These are phyloP conservation scores for Colletotrichum sp. DNA, from an alignment of 2,329 filamentous ascomycete species.

Conservation along the genomic window DNA sequence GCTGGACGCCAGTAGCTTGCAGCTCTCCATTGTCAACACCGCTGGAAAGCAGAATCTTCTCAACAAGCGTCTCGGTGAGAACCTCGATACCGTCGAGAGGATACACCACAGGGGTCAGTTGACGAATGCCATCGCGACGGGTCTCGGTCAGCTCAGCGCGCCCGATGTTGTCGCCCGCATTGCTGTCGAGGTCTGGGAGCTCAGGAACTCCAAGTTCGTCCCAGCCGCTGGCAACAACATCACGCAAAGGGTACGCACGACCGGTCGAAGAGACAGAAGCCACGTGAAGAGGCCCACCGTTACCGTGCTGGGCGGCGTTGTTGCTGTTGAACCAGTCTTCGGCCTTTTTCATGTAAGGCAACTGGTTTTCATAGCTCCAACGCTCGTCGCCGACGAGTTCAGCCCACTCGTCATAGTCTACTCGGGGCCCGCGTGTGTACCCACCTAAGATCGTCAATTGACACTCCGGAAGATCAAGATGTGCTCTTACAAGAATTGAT, in stretches of 20 bases:
- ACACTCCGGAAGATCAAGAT: neutral
- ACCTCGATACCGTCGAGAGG: slow-evolving; percentile 29
- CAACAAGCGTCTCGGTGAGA: slow-evolving; percentile 25
- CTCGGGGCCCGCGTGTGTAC: slow-evolving; percentile 46
- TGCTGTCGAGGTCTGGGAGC: slow-evolving; percentile 26
- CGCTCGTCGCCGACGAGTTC: slow-evolving; percentile 23
- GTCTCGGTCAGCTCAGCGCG: slow-evolving; percentile 34
- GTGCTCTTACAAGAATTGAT: slow-evolving; percentile 3
- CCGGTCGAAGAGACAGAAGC: slow-evolving; percentile 30
- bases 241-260: slow-evolving; percentile 42
- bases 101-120: slow-evolving; percentile 28
- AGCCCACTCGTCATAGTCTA: slow-evolving; percentile 52
- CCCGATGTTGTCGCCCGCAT: slow-evolving; percentile 32
- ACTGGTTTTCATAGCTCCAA: slow-evolving; percentile 48
- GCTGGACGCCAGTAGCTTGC: slow-evolving; percentile 30
- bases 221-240: slow-evolving; percentile 40
- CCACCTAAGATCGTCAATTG: slow-evolving; percentile 26
- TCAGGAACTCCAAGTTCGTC: slow-evolving; percentile 39
- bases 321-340: slow-evolving; percentile 26
- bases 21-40: neutral
- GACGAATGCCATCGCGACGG: slow-evolving; percentile 25
- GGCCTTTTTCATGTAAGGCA: slow-evolving; percentile 10
- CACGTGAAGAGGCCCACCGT: slow-evolving; percentile 41
- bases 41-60: slow-evolving; percentile 22
- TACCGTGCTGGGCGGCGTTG: slow-evolving; percentile 39